Conservation (phyloP, 805 yeast species). For the Ogataea paraovalis region DNA sequence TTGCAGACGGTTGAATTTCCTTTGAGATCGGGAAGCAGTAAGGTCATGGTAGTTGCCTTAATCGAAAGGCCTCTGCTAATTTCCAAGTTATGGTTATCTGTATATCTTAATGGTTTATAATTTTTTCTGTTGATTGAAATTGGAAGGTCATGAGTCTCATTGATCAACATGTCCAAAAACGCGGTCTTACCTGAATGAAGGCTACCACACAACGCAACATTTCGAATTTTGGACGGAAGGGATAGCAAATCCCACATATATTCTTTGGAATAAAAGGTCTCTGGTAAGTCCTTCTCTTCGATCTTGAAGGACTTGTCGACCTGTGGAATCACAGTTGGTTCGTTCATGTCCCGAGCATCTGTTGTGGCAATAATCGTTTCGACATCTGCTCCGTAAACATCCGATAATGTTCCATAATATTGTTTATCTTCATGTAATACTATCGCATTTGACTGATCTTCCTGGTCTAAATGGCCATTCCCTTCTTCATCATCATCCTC, state of each 20-base stretch:
- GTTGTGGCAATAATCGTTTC: slow-evolving; percentile 54
- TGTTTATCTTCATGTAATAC: slow-evolving; percentile 44
- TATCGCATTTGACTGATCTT: slow-evolving; percentile 20
- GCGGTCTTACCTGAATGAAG: slow-evolving; percentile 85
- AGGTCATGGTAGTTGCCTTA: slow-evolving; percentile 56
- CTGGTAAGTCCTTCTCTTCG: slow-evolving; percentile 55
- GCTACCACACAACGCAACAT: slow-evolving; percentile 75
- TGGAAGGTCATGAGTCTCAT: slow-evolving; percentile 56
- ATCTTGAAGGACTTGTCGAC: slow-evolving; percentile 39
- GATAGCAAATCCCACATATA: slow-evolving; percentile 48
- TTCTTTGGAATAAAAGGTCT: slow-evolving; percentile 54
- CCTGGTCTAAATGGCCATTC: slow-evolving; percentile 10
- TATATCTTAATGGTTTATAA: slow-evolving; percentile 52
- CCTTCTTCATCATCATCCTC: slow-evolving; percentile 18
- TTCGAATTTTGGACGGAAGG: slow-evolving; percentile 64
- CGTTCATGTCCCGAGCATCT: slow-evolving; percentile 42
- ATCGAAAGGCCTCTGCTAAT: slow-evolving; percentile 66
- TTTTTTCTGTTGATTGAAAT: slow-evolving; percentile 31
- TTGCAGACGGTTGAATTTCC: slow-evolving; percentile 57
- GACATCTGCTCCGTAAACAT: slow-evolving; percentile 57
- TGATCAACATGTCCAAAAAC: slow-evolving; percentile 61
- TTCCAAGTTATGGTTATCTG: slow-evolving; percentile 72
- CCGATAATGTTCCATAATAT: slow-evolving; percentile 38
- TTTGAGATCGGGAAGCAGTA: slow-evolving; percentile 50
- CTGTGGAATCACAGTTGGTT: slow-evolving; percentile 63